These are phyloP conservation scores for Pleurotus giganteus DNA, from an alignment of 768 basidiomycete genomes.

Conservation along the genomic window DNA sequence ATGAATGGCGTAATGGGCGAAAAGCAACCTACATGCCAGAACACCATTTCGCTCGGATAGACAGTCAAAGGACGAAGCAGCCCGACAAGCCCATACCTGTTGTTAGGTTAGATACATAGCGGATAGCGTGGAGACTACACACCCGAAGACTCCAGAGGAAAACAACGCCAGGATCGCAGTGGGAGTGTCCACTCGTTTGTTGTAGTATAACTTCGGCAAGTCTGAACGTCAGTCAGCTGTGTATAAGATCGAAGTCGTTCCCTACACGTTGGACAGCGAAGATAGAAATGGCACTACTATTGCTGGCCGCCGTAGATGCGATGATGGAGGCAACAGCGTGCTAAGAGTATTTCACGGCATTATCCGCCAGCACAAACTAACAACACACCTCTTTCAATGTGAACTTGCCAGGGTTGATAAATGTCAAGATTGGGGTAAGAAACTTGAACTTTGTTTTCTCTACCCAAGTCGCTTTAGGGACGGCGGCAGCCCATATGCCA, in stretches of 20 bases:
- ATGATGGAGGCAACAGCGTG: conserved; percentile 57
- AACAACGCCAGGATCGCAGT: conserved; percentile 62
- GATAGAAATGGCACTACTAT: conserved; percentile 53
- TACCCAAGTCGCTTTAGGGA: conserved; percentile 39
- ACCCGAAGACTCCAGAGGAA: conserved; percentile 64
- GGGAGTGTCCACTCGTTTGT: conserved; percentile 49
- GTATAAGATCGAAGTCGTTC: neutral
- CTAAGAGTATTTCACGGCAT: conserved; percentile 26
- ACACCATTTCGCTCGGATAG: conserved; percentile 62
- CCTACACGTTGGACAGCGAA: conserved; percentile 59
- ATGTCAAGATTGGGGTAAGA: conserved; percentile 38
- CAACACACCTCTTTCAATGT: conserved; percentile 52
- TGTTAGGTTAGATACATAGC: neutral
- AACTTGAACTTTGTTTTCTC: conserved; percentile 41
- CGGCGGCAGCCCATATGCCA: conserved; percentile 43
- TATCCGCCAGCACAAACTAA: too few relatives aligned
- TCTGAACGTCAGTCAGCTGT: neutral
- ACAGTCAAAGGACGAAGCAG: conserved; percentile 56
- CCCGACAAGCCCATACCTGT: conserved; percentile 59
- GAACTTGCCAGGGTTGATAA: conserved; percentile 60
- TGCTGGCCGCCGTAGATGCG: conserved; percentile 52
- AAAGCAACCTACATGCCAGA: conserved; percentile 43
- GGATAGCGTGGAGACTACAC: conserved; percentile 14
- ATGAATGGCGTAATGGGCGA: neutral
- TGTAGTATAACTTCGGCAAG: conserved; percentile 61